Evolutionary conservation across 805 yeast species (phyloP), one percentile per base, ranked within the genome.

Genomic region (Metschnikowia koreensis): DNA sequence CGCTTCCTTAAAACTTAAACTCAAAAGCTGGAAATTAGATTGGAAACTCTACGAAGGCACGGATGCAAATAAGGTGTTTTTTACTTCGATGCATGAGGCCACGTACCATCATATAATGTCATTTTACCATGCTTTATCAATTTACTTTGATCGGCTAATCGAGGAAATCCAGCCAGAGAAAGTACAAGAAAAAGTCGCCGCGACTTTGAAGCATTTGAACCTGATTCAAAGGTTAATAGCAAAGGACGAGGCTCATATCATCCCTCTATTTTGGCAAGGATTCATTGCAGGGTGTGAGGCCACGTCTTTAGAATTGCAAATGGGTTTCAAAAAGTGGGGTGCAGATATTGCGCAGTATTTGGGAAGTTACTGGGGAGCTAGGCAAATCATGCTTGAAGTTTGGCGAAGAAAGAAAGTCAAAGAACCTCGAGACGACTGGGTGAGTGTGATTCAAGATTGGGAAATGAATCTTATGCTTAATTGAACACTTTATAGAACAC

Each of bases 231-330:
- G 66, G 39, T 70, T 88, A 45, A 82, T 85, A 34, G 77, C 79
- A 7, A 69, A 76, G 17, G 83, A 81, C 27, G 71, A 74, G 47
- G 82, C 85, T 1, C 79, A 86, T 17, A 82, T 82, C 46, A 81
- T 86, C 36, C 96, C 97, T 4, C 70, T 89, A 34, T 83, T 89
- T 60, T 90, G 96, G 94, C 93, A 87, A 62, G 96, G 94, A 0
- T 90, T 90, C 59, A 85, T 90, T 41, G 91, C 93, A 1, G 96
- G 96, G 0, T 86, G 94, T 61, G 90, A 87, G 55, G 86, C 91
- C 10, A 78, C 81, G 53, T 81, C 84, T 6, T 59, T 67, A 0
- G 74, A 73, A 36, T 67, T 84, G 37, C 93, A 87, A 57, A 69
- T 76, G 53, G 84, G 89, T 40, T 89, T 81, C 68, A 84, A 82